Percentiles rank a stretch among this genome's conserved stretches.
These are phyloP conservation scores for Verticillium albo-atrum DNA, from an alignment of 2,329 filamentous ascomycete genomes.

Conservation along the genomic window DNA sequence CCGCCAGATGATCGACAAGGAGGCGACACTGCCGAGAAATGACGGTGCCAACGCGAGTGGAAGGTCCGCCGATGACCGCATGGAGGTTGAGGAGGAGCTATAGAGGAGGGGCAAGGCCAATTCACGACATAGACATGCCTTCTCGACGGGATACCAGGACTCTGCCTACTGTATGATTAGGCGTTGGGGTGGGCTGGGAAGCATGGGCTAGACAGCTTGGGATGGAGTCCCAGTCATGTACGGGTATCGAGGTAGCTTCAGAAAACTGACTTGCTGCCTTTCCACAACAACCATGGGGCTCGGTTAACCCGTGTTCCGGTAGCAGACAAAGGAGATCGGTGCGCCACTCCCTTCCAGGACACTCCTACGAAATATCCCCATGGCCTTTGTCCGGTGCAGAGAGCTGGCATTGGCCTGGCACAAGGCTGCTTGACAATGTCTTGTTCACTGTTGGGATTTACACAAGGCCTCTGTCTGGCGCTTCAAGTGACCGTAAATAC, in stretches of 20 bases:
- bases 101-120: constrained; percentile 11
- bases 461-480: neutral
- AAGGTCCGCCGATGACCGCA: constrained; percentile 51
- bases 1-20: constrained; percentile 98
- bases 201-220: constrained; percentile 10
- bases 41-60: constrained; percentile 45
- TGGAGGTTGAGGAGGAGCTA: constrained; percentile 66
- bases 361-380: neutral
- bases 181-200: constrained; percentile 11
- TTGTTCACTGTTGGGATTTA: neutral
- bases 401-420: neutral
- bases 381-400: neutral
- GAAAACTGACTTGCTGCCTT: neutral
- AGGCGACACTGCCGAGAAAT: constrained; percentile 83
- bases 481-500: neutral
- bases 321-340: neutral
- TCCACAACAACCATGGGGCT: neutral
- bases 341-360: neutral
- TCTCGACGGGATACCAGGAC: constrained; percentile 14
- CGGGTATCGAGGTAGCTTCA: constrained; percentile 1
- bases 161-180: constrained; percentile 18
- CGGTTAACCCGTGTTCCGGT: neutral
- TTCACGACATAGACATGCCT: constrained; percentile 5
- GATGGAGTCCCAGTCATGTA: constrained; percentile 9
- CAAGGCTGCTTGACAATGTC: neutral